Percentiles rank a stretch among this genome's conserved stretches.
phyloP scores from a whole-genome alignment of 176 grass and related monocot species.

The Oryza longistaminata region DNA sequence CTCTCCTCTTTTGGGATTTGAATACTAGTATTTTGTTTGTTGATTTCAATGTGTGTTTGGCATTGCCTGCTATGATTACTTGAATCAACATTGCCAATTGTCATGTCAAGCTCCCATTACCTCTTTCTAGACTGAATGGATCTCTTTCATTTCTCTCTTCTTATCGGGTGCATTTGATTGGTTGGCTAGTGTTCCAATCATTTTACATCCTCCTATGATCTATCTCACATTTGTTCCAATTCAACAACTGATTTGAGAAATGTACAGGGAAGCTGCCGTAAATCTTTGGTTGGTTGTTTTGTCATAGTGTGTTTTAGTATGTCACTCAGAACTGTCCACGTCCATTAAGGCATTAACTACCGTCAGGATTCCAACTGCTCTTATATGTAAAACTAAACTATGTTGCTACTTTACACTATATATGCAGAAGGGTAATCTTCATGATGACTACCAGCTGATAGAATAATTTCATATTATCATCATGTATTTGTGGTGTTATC shows the following conservation, averaged over 20 bases:
- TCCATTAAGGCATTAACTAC: neutral
- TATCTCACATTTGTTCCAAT: neutral
- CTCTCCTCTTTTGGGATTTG: neutral
- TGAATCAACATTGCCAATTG: neutral
- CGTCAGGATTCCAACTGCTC: neutral
- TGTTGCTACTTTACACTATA: neutral
- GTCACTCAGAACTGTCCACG: neutral
- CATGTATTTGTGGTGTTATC: neutral
- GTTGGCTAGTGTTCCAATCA: neutral
- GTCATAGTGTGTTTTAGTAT: neutral
- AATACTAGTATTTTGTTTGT: neutral
- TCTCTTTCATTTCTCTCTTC: neutral
- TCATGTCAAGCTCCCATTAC: neutral
- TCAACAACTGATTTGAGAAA: neutral
- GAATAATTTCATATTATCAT: neutral
- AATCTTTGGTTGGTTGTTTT: neutral
- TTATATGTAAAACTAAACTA: neutral
- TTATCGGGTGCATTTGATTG: neutral
- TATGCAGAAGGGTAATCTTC: neutral
- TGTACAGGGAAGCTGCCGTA: neutral
- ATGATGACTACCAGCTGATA: neutral
- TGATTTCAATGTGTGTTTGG: neutral
- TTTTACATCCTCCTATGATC: neutral
- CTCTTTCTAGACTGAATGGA: neutral
- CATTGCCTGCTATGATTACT: conserved; percentile 21